phyloP scores from a whole-genome alignment of 768 basidiomycete genomes.

The Lyophyllum atratum region DNA sequence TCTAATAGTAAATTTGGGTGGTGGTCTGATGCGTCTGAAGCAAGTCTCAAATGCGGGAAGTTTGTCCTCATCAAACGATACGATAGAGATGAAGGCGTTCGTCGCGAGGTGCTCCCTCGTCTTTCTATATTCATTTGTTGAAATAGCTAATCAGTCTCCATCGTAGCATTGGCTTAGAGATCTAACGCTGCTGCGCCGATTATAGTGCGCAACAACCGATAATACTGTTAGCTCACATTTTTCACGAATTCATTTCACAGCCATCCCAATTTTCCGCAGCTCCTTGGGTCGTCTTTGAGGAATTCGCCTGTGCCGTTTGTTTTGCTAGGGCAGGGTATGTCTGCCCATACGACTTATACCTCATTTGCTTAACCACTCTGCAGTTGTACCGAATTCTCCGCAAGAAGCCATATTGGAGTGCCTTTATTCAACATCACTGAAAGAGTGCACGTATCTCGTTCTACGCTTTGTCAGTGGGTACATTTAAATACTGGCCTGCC shows the following conservation, averaged over 20 bases:
- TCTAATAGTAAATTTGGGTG: not conserved
- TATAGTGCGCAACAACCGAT: conserved; percentile 7
- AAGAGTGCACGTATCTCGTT: conserved; percentile 5
- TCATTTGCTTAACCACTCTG: not conserved
- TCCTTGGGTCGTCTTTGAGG: conserved; percentile 7
- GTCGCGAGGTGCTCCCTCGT: conserved; percentile 2
- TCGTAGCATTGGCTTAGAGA: conserved; percentile 8
- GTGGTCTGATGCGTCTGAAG: conserved; percentile 9
- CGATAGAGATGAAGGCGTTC: not conserved
- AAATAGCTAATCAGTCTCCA: not conserved
- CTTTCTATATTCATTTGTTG: not conserved
- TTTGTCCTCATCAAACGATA: conserved; percentile 12
- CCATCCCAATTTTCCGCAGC: conserved; percentile 17
- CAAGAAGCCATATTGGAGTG: conserved; percentile 9
- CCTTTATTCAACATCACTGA: not conserved
- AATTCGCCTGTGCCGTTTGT: conserved; percentile 8
- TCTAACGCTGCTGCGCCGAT: not conserved
- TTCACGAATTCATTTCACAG: not conserved
- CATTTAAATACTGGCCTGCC: not conserved
- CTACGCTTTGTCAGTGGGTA: conserved; percentile 8
- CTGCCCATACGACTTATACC: not conserved
- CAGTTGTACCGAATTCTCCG: conserved; percentile 3
- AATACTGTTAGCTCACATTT: not conserved
- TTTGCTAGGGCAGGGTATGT: conserved; percentile 9
- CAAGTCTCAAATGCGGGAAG: not conserved